phyloP scores from a whole-genome alignment of 1,139 yeast species.

The Zygosaccharomyces sapae region DNA sequence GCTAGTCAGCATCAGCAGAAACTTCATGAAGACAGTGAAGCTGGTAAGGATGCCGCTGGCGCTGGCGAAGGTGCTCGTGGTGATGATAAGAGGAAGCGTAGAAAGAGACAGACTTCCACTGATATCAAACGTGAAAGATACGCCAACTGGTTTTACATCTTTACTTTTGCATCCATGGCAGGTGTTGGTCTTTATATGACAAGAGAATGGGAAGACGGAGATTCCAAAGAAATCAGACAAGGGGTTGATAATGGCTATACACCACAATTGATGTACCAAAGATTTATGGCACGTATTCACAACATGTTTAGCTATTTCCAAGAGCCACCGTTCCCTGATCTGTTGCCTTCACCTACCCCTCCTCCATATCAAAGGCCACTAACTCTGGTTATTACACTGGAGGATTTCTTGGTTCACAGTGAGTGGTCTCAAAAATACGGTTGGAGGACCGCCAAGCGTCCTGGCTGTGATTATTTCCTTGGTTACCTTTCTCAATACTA shows the following conservation, averaged over 20 bases:
- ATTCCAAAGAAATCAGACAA: conserved; percentile 53
- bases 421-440: conserved; percentile 91
- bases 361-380: conserved; percentile 91
- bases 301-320: conserved; percentile 80
- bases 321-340: conserved; percentile 90
- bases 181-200: conserved; percentile 66
- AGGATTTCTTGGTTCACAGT: conserved; percentile 84
- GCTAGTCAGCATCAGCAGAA: conserved; percentile 8
- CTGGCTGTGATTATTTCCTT: conserved; percentile 94
- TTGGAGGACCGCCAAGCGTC: conserved; percentile 99
- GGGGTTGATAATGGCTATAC: conserved; percentile 65
- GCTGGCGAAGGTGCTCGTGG: conserved; percentile 28
- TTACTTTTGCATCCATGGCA: conserved; percentile 56
- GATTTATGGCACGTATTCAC: conserved; percentile 67
- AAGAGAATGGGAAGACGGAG: conserved; percentile 84
- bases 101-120: conserved; percentile 57
- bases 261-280: conserved; percentile 58
- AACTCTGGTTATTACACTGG: conserved; percentile 83
- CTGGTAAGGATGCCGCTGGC: conserved; percentile 29
- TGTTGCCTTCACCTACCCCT: conserved; percentile 87
- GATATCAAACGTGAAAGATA: conserved; percentile 62
- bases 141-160: conserved; percentile 65
- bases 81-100: conserved; percentile 35
- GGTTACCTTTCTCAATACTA: conserved; percentile 93
- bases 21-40: conserved; percentile 16